Conservation (phyloP, 495 filamentous ascomycete genomes). For the Copromyces sp. region DNA sequence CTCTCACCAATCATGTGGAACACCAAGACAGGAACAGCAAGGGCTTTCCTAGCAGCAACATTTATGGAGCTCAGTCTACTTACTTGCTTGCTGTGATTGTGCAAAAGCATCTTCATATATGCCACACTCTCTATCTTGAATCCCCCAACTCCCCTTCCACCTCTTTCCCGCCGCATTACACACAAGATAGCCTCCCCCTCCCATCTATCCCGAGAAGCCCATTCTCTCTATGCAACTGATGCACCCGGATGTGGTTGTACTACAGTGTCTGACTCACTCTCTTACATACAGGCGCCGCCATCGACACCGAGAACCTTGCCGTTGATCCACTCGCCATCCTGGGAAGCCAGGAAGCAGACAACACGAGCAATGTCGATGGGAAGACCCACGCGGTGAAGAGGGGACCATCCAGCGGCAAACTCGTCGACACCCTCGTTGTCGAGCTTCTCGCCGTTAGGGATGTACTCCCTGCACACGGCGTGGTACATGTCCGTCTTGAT, state of each 20-base stretch:
- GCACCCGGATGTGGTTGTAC: neutral
- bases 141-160: neutral
- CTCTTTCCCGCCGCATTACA: neutral
- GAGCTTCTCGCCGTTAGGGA: constrained; percentile 44
- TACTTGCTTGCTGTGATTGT: neutral
- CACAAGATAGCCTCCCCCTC: neutral
- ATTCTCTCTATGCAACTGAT: neutral
- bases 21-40: neutral
- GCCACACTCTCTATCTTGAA: neutral
- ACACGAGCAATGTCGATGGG: constrained; percentile 56
- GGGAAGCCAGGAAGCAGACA: constrained; percentile 52
- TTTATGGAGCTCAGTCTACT: neutral
- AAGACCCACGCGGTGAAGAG: constrained; percentile 49
- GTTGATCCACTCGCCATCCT: constrained; percentile 59
- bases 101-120: neutral
- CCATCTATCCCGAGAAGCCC: neutral
- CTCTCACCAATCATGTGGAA: neutral
- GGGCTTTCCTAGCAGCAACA: neutral
- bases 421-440: constrained; percentile 27
- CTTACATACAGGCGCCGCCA: constrained; percentile 39
- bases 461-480: constrained; percentile 54
- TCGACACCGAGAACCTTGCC: constrained; percentile 45
- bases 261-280: neutral
- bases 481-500: constrained; percentile 66
- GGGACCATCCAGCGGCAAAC: constrained; percentile 47